phyloP scores from a whole-genome alignment of 2,329 filamentous ascomycete species.

The Fusarium sambucinum region DNA sequence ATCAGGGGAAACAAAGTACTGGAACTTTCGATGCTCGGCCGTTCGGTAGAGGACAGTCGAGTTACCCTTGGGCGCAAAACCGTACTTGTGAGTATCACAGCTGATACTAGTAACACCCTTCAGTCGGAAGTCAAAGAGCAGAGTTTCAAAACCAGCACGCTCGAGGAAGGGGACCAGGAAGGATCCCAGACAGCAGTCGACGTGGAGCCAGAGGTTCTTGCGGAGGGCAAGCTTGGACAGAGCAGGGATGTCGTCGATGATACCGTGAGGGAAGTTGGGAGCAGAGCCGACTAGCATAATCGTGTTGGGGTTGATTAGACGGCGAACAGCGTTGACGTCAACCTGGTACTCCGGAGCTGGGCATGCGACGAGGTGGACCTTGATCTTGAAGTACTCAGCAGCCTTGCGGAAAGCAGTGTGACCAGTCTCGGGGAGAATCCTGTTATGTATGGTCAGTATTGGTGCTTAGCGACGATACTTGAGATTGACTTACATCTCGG shows the following conservation, averaged over 20 bases:
- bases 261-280: conserved; percentile 97
- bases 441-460: conserved; percentile 52
- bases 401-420: conserved; percentile 98
- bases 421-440: conserved; percentile 92
- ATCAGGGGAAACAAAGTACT: conserved; percentile 96
- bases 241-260: conserved; percentile 92
- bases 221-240: conserved; percentile 86
- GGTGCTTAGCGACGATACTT: background rate
- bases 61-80: conserved; percentile 98
- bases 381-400: conserved; percentile 95
- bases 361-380: conserved; percentile 87
- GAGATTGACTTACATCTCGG: conserved; percentile 80
- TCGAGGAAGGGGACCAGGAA: conserved; percentile 94
- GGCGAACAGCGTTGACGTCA: conserved; percentile 79
- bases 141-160: conserved; percentile 90
- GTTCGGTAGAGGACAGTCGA: conserved; percentile 92
- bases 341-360: conserved; percentile 89
- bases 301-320: conserved; percentile 94
- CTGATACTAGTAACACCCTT: conserved; percentile 95
- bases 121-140: conserved; percentile 92
- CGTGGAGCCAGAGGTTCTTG: conserved; percentile 87
- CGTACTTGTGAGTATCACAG: conserved; percentile 99
- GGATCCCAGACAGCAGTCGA: conserved; percentile 97
- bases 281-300: conserved; percentile 92
- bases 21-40: conserved; percentile 81